Evolutionary conservation across 768 basidiomycete species (phyloP).

Genomic region (Tephrocybe sp.): DNA sequence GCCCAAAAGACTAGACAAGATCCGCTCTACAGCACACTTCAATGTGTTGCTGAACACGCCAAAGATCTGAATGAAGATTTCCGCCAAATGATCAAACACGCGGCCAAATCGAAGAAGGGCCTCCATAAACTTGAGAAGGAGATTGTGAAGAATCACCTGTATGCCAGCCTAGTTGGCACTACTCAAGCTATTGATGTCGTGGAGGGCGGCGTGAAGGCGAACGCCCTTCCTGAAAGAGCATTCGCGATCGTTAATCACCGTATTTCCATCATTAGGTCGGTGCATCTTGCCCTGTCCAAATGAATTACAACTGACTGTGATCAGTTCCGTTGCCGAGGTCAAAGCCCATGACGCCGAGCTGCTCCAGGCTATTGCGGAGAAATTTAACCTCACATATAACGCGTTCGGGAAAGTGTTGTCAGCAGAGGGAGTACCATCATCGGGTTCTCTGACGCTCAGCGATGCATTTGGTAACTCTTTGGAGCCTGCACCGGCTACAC

Average conservation of each 20-base stretch:
- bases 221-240: constrained; percentile 77
- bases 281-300: not conserved
- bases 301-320: constrained; percentile 1
- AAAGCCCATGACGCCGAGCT: constrained; percentile 44
- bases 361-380: constrained; percentile 43
- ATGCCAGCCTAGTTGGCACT: constrained; percentile 56
- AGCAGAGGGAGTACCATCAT: constrained; percentile 29
- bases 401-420: constrained; percentile 52
- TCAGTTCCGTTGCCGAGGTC: constrained; percentile 43
- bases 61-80: constrained; percentile 50
- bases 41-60: constrained; percentile 67
- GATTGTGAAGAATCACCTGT: constrained; percentile 36
- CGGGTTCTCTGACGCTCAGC: constrained; percentile 50
- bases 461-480: constrained; percentile 50
- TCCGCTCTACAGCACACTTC: constrained; percentile 57
- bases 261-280: constrained; percentile 59
- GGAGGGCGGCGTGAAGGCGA: constrained; percentile 68
- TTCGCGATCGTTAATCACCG: constrained; percentile 74
- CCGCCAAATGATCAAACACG: constrained; percentile 46
- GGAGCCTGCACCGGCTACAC: constrained; percentile 69
- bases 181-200: constrained; percentile 80
- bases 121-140: constrained; percentile 52
- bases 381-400: constrained; percentile 58
- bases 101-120: constrained; percentile 48
- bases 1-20: constrained; percentile 48